phyloP scores from a whole-genome alignment of 208 protist species.

The Trypanosoma melophagium region DNA sequence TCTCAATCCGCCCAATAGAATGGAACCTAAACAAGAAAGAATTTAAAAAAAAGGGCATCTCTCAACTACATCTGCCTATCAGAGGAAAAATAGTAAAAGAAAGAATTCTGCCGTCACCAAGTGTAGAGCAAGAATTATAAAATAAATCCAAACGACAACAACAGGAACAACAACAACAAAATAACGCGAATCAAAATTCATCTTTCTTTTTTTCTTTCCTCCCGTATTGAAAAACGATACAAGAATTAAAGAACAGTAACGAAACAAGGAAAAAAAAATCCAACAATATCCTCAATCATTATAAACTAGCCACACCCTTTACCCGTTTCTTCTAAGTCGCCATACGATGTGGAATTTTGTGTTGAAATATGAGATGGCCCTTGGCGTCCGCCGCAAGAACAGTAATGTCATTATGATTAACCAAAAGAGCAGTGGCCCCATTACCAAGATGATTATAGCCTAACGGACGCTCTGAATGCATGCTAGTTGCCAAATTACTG shows the following conservation, averaged over 20 bases:
- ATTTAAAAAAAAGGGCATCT: no score
- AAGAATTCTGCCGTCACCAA: no score
- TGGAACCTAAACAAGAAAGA: no score
- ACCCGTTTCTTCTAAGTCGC: background rate
- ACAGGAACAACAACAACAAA: no score
- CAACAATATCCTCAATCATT: no score
- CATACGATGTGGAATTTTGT: background rate
- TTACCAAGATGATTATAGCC: slow-evolving; percentile 6
- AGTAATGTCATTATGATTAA: background rate
- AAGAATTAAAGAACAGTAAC: slow-evolving; percentile 7
- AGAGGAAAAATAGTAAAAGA: no score
- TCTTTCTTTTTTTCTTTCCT: background rate
- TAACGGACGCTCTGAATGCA: background rate
- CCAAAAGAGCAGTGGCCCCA: slow-evolving; percentile 8
- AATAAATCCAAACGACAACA: no score
- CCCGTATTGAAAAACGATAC: background rate
- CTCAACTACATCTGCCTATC: no score
- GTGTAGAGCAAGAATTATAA: no score
- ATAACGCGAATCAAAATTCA: no score
- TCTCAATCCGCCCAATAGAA: no score
- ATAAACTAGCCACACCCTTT: background rate
- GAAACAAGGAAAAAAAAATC: slow-evolving; percentile 3
- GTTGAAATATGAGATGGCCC: slow-evolving; percentile 8
- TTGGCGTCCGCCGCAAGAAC: slow-evolving; percentile 2
- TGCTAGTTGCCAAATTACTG: background rate